Conservation (phyloP, 208 protist species). For the Acanthamoeba sp. region DNA sequence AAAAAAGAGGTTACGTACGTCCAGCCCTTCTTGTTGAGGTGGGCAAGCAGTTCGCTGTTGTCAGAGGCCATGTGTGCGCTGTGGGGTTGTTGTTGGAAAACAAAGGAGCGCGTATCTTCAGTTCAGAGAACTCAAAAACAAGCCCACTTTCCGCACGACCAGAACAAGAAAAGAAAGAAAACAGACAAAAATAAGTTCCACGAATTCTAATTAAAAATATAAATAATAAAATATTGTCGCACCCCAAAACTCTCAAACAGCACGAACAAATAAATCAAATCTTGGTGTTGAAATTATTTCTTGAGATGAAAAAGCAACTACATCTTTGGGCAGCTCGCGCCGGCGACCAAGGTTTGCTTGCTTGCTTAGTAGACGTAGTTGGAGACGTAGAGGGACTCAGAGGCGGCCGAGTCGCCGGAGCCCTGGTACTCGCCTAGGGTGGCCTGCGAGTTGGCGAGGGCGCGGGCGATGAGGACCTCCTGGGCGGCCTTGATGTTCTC, state of each 20-base stretch:
- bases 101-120: background rate
- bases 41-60: background rate
- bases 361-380: slow-evolving; percentile 83
- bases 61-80: background rate
- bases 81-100: background rate
- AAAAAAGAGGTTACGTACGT: background rate
- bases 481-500: slow-evolving; percentile 90
- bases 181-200: too few relatives aligned
- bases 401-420: slow-evolving; percentile 27
- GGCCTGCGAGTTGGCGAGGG: slow-evolving; percentile 86
- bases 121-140: too few relatives aligned
- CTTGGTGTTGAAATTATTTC: too few relatives aligned
- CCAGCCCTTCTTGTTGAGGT: background rate
- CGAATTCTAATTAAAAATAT: too few relatives aligned
- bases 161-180: too few relatives aligned
- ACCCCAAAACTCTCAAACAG: too few relatives aligned
- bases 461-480: slow-evolving; percentile 84
- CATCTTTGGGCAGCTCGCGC: too few relatives aligned
- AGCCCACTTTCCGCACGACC: too few relatives aligned
- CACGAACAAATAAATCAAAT: too few relatives aligned
- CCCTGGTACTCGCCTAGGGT: slow-evolving; percentile 86
- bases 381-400: slow-evolving; percentile 78
- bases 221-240: too few relatives aligned
- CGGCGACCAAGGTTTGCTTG: too few relatives aligned
- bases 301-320: too few relatives aligned